Base-by-base conservation (phyloP, 1,139 yeast species). In the Suhomyces guaymorum region DNA sequence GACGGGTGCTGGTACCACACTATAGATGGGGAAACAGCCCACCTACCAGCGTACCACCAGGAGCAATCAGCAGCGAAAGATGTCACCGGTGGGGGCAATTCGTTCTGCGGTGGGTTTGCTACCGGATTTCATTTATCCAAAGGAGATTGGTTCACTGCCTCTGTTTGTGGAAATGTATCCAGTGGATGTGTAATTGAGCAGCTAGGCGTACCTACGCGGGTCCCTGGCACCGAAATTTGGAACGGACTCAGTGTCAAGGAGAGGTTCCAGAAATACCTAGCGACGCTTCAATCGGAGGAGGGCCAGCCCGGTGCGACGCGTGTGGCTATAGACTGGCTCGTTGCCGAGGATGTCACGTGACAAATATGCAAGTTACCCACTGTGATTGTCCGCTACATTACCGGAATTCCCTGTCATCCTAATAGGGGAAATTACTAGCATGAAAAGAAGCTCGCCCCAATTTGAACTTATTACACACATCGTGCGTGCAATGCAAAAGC, bases 11-110 rank as follows among this genome's bases (percentile, higher is more conserved):
- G 68, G 20, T 32, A 55, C 57, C 21, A 46, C 26, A 47, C 50
- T 12, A 32, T 39, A 4, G 41, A 32, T 12, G 42, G 39, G 9
- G 33, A 45, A 28, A 36, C 51, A 5, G 41, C 49, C 9, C 69
- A 80, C 75, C 70, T 79, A 19, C 92, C 94, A 0, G 89, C 96
- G 0, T 90, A 82, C 54, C 95, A 87, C 52, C 59, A 57, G 28
- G 65, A 57, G 39, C 74, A 66, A 41, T 45, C 49, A 3, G 58
- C 61, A 22, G 92, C 89, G 1, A 62, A 79, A 2, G 97, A 90
- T 55, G 96, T 95, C 0, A 90, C 97, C 0, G 97, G 97, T 0
- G 96, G 95, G 3, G 97, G 97, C 0, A 90, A 90, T 54, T 71
- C 94, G 0, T 89, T 83, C 56, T 77, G 92, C 39, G 97, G 97